Conservation (phyloP, 177 flowering plant species). For the Telopea speciosissima region DNA sequence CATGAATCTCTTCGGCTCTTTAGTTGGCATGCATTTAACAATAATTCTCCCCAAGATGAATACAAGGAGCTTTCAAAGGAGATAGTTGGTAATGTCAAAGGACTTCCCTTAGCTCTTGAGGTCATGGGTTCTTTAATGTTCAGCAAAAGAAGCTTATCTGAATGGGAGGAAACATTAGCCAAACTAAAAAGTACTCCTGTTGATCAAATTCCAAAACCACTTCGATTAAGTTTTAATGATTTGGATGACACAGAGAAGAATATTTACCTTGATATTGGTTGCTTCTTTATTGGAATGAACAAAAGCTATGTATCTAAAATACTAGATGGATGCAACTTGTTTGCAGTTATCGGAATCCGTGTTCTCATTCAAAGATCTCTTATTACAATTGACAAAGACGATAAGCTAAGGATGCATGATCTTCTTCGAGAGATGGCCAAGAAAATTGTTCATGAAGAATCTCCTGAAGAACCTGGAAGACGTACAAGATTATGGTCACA, state of each 20-base stretch:
- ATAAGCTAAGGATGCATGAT: slow-evolving; percentile 4
- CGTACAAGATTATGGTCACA: slow-evolving; percentile 10
- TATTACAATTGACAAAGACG: slow-evolving; percentile 1
- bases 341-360: neutral
- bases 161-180: slow-evolving; percentile 12
- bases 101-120: slow-evolving; percentile 18
- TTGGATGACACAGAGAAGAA: slow-evolving; percentile 8
- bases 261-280: slow-evolving; percentile 18
- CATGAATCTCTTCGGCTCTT: no score
- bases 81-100: neutral
- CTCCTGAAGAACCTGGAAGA: slow-evolving; percentile 8
- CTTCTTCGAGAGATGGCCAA: slow-evolving; percentile 16
- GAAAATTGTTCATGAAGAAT: slow-evolving; percentile 11
- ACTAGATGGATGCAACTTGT: neutral
- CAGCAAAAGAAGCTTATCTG: neutral
- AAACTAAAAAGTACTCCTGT: slow-evolving; percentile 2
- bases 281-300: slow-evolving; percentile 9
- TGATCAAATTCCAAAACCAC: neutral
- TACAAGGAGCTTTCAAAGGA: neutral
- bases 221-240: slow-evolving; percentile 16
- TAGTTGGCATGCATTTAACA: no score
- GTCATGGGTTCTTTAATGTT: slow-evolving; percentile 13
- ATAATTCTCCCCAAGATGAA: neutral
- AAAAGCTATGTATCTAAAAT: neutral
- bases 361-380: slow-evolving; percentile 12